Base-by-base conservation (phyloP, 306 rosid species). In the Mimosa bimucronata region DNA sequence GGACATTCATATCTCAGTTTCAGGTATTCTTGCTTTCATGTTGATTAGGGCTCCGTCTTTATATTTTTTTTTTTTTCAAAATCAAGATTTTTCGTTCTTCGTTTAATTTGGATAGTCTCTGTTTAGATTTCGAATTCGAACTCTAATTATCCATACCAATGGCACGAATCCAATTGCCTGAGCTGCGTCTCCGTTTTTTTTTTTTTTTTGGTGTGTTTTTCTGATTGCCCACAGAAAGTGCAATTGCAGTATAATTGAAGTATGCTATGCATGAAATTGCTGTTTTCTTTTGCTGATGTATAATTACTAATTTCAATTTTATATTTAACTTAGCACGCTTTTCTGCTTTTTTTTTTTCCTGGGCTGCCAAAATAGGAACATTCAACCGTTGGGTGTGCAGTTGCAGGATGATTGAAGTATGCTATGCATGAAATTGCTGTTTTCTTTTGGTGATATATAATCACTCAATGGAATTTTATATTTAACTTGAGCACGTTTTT, bases 81-180 rank as follows among this genome's bases (percentile, higher is more conserved):
- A 16, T 28, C 31, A 4, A 9, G 7, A 0, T 12, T 23, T 23
- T 66, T 75, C 18, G 60, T 25, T 50, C 42, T 21, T 52, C 5
- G 4, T 77, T 65, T 21, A 15, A 29, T 14, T n/a, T n/a, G n/a
- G 46, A 30, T 66, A 72, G 31, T 80, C 58, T 77, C 79, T 19
- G 81, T 60, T 70, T 81, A 66, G 80, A 65, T 68, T 77, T 73
- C 79, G 74, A 55, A 23, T 34, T 64, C 62, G 66, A 34, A 26
- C 41, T 66, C 16, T n/a, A n/a, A 30, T 48, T 50, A 6, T 82
- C 76, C 28, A 3, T 81, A 37, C 53, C 19, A 26, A n/a, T 41
- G 31, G 66, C 14, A 60, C 7, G 12, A 60, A 2, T 42, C 28
- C 40, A 75, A 57, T 40, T 74, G 30, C 13, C 1, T 1, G 68